A percentile compares a stretch with the other conserved stretches of the same genome.
phyloP scores from a whole-genome alignment of 2,329 filamentous ascomycete genomes.

The Clarireedia hainanense region DNA sequence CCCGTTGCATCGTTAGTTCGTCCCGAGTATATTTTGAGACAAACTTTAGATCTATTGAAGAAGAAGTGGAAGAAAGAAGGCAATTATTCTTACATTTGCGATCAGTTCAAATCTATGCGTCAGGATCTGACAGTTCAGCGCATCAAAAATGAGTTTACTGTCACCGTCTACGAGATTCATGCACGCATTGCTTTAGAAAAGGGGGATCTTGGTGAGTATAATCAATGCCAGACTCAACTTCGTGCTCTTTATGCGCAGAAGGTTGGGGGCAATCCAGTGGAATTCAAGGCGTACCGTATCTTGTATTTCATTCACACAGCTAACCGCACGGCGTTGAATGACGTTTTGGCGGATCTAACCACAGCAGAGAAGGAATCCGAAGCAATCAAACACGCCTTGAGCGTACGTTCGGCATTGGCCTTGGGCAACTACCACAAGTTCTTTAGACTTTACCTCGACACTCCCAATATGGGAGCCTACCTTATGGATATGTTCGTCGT shows the following conservation, averaged over 20 bases:
- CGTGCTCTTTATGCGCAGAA: constrained; percentile 83
- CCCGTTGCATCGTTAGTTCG: constrained; percentile 86
- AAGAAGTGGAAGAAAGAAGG: constrained; percentile 89
- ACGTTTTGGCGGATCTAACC: constrained; percentile 98
- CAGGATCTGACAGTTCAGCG: constrained; percentile 98
- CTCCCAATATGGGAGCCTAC: constrained; percentile 95
- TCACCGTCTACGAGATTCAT: constrained; percentile 94
- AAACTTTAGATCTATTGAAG: constrained; percentile 82
- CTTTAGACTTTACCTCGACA: constrained; percentile 90
- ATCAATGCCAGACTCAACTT: constrained; percentile 98
- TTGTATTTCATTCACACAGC: constrained; percentile 98
- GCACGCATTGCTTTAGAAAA: constrained; percentile 96
- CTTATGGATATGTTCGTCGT: constrained; percentile 99
- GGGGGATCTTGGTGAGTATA: constrained; percentile 99
- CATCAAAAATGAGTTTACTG: constrained; percentile 93
- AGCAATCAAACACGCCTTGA: constrained; percentile 82
- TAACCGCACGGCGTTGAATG: constrained; percentile 96
- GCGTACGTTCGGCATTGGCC: constrained; percentile 84
- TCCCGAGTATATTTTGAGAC: constrained; percentile 68
- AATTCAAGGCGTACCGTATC: constrained; percentile 99
- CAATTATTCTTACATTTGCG: constrained; percentile 97
- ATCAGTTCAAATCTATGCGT: constrained; percentile 97
- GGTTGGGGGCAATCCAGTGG: constrained; percentile 80
- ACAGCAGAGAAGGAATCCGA: constrained; percentile 83
- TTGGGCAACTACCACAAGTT: constrained; percentile 96